These are phyloP conservation scores for Grosmannia serpens DNA, from an alignment of 2,329 filamentous ascomycete genomes.

Conservation along the genomic window DNA sequence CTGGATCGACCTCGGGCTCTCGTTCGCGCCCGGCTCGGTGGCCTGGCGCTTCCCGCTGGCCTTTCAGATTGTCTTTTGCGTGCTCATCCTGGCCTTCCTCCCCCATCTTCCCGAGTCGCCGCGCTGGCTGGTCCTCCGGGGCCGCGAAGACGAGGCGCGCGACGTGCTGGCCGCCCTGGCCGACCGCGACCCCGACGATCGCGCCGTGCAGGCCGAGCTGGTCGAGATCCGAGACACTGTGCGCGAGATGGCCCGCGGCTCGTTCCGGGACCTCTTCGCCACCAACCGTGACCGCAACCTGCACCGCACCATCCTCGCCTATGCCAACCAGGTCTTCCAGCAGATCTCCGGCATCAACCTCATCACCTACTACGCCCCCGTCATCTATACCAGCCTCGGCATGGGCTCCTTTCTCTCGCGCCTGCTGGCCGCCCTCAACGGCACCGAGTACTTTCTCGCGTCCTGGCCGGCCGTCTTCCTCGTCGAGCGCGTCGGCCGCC, in stretches of 20 bases:
- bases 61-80: slow-evolving; percentile 45
- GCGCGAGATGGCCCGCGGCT: slow-evolving; percentile 34
- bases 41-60: slow-evolving; percentile 51
- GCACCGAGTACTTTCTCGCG: slow-evolving; percentile 17
- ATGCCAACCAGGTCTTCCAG: background rate
- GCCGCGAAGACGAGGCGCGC: slow-evolving; percentile 30
- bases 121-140: slow-evolving; percentile 32
- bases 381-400: slow-evolving; percentile 23
- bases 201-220: slow-evolving; percentile 43
- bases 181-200: slow-evolving; percentile 31
- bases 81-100: slow-evolving; percentile 43
- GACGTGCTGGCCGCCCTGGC: slow-evolving; percentile 30
- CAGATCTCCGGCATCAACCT: slow-evolving; percentile 18
- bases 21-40: slow-evolving; percentile 36
- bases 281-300: background rate
- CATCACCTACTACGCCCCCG: slow-evolving; percentile 32
- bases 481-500: slow-evolving; percentile 59
- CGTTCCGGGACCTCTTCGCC: background rate
- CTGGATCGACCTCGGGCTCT: slow-evolving; percentile 49
- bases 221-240: slow-evolving; percentile 34
- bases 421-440: slow-evolving; percentile 37
- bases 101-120: slow-evolving; percentile 41
- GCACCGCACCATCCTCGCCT: background rate
- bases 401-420: slow-evolving; percentile 26
- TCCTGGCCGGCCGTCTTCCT: slow-evolving; percentile 7